Evolutionary conservation across 2,329 filamentous ascomycete genomes (phyloP), one percentile per base, ranked within the genome.

Genomic region (Escovopsis weberi): DNA sequence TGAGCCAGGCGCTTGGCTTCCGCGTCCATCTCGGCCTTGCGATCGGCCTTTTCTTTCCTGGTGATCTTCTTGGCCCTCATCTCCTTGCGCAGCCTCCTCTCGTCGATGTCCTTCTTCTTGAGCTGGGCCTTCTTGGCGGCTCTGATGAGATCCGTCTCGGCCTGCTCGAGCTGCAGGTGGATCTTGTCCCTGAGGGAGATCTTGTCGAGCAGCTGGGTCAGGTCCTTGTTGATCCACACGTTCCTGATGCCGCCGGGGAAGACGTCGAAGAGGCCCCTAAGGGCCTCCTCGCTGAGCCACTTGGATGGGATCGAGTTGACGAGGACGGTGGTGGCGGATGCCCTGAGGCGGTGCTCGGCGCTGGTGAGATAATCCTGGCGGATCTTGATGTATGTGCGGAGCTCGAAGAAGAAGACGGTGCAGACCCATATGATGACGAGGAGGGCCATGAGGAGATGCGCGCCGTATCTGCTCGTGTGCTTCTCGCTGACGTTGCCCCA

Each of bases 211-310:
- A 98, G 72, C 8, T 80, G 73, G 37, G 88, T 85, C 50, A 86
- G 81, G 56, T 98, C 85, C 47, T 89, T 77, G 46, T 95, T 98
- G 53, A 98, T 80, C 88, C 89, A 98, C 38, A 98, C 84, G 51
- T 96, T 96, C 46, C 85, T 78, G 55, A 98, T 82, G 28, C 91
- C 91, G 18, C 91, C 91, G 0, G 91, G 91, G 52, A 95, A 96
- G 1, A 96, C 88, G 58, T 98, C 91, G 54, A 93, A 98, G 0
- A 98, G 69, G 0, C 82, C 82, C 45, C 78, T 74, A 4, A 98
- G 70, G 1, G 85, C 85, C 37, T 94, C 80, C 39, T 85, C 75
- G 2, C 75, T 86, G 7, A 94, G 75, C 91, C 91, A 98, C 55
- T 93, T 94, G 35, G 74, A 68, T 1, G 91, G 91, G 41, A 98